A percentile compares a stretch with the other conserved stretches of the same genome.
Evolutionary conservation across 371 early-diverging fungal species (phyloP).

Genomic region (Coemansia sp.): DNA sequence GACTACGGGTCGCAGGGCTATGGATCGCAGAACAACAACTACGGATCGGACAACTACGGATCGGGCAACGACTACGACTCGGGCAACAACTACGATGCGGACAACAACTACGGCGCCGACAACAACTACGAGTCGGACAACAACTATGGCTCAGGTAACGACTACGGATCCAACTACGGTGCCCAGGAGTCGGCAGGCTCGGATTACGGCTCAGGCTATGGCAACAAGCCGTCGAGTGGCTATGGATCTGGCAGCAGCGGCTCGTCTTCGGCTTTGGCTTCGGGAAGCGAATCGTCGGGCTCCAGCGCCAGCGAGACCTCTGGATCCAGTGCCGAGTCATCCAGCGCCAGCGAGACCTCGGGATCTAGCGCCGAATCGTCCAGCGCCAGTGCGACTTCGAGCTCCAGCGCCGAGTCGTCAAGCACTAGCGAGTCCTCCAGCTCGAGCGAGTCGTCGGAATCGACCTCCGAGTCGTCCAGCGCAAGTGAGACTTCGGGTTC

Average conservation of each 20-base stretch:
- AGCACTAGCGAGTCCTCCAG: no score
- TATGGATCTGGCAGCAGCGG: not conserved
- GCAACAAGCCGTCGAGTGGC: no score
- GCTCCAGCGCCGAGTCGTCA: no score
- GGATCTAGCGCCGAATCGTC: slow-evolving; percentile 1
- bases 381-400: slow-evolving; percentile 5
- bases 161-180: not conserved
- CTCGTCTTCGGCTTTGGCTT: not conserved
- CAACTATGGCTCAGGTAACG: no score
- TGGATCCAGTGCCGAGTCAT: slow-evolving; percentile 3
- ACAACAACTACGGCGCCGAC: no score
- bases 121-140: no score
- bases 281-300: not conserved
- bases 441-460: not conserved
- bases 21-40: not conserved
- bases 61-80: not conserved
- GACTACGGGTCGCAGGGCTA: not conserved
- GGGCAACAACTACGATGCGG: no score
- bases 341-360: slow-evolving; percentile 3
- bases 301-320: slow-evolving; percentile 1
- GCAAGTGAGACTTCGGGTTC: slow-evolving; percentile 5
- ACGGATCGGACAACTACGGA: not conserved
- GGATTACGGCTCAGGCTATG: not conserved
- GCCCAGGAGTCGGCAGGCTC: slow-evolving; percentile 1
- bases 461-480: slow-evolving; percentile 3